Evolutionary conservation across 805 yeast genomes (phyloP), one percentile per base, ranked within the genome.

Genomic region (Pichia nanzhaoensis): DNA sequence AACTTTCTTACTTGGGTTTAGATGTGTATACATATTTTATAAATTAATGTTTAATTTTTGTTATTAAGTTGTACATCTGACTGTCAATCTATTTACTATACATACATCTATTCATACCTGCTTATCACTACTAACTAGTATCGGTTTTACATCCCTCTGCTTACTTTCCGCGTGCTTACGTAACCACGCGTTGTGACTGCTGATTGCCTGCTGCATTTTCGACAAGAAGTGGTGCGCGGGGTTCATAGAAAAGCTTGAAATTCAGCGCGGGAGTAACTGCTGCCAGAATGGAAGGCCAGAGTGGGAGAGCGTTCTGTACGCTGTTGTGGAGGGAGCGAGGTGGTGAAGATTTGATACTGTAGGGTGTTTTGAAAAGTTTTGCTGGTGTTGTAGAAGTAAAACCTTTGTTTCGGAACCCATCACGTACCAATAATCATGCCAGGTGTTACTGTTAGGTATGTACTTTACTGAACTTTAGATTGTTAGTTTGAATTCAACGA

Each of bases 371-470:
- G 42, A 43, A 43, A 43, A 43, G 37, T 37, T 39, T 39, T 32
- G 34, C 35, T 21, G n/a, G 33, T 18, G 16, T 22, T 13, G 17
- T 17, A 22, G 8, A 7, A 37, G 40, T n/a, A 18, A 17, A 34
- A 40, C 13, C 14, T 16, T 24, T 32, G 14, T n/a, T 38, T 31
- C 34, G 17, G 21, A 27, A 30, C 14, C 3, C 21, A 39, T 28
- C 44, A 38, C 39, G 37, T 37, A 44, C 30, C 36, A 36, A 44
- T 37, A 46, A 41, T 76, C 67, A 88, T 88, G 96, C 84, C 95
- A 81, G 95, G 95, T 86, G 90, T 83, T 82, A 82, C 96, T 78
- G 96, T 88, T 74, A 87, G 91, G 95, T 86, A 85, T 69, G 95
- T 84, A 57, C 14, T 32, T 12, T 9, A 32, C 13, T 12, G 14